Base-by-base conservation (phyloP, 169 alveolate species). In the Amoebophrya sp. region DNA sequence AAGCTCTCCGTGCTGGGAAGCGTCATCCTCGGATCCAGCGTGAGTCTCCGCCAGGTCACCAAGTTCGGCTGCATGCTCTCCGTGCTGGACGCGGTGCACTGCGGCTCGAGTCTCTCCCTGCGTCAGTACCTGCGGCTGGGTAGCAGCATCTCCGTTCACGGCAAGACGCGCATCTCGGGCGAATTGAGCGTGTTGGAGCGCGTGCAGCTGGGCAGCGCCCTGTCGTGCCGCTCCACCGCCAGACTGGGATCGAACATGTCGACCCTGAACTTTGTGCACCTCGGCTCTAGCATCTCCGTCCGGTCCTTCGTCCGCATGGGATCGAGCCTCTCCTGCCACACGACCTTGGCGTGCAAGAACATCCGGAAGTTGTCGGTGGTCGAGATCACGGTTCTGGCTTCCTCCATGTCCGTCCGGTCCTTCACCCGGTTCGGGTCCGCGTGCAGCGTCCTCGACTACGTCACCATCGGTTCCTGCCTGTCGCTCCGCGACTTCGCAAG, bases 31-130 rank as follows among this genome's bases (percentile, higher is more conserved):
- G 90, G 90, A 0, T n/a, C 40, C 40, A 77, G 90, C 40, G 41
- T 77, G 90, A n/a, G 41, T 0, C 39, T 77, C 25, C 35, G 90
- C 32, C 41, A 77, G 33, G 7, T 77, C 41, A 33, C 18, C 90
- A 39, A 40, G 40, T 12, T 77, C 39, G 90, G 90, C 39, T 7
- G 40, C 40, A 33, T 40, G 0, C 90, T 77, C 41, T 77, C 90
- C 29, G 40, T 77, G 2, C 39, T 77, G n/a, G 90, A 77, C n/a
- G 39, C 39, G 90, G 40, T 39, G n/a, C 33, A 77, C 90, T 23
- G 23, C 39, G 90, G 90, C 39, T n/a, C 41, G 41, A 77, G 90
- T 40, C 90, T 77, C 90, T 77, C 90, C 18, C 90, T 77, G 41
- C 33, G 39, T 40, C 41, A 33, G 41, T 77, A 32, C 90, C 25